A percentile compares a stretch with the other conserved stretches of the same genome.
Conservation (phyloP, 2,329 filamentous ascomycete species). For the Cercospora sp. region DNA sequence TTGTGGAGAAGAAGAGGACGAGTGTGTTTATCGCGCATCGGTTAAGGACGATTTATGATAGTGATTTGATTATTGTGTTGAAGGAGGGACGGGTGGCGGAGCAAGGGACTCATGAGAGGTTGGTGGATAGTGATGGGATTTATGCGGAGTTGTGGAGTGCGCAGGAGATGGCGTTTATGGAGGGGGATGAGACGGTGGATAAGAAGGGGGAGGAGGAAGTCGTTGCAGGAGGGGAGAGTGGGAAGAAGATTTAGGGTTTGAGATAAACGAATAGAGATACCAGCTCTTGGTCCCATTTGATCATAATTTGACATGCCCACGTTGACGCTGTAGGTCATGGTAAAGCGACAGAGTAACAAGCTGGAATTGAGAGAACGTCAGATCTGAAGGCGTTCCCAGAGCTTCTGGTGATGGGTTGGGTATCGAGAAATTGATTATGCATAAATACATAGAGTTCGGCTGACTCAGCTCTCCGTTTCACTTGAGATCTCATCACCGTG, state of each 20-base stretch:
- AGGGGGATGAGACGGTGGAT: constrained; percentile 29
- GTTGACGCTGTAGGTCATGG: too few relatives aligned
- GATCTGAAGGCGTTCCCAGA: neutral
- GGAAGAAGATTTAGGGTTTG: constrained; percentile 19
- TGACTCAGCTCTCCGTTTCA: neutral
- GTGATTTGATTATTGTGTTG: constrained; percentile 86
- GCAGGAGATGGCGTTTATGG: constrained; percentile 43
- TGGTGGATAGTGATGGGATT: constrained; percentile 75
- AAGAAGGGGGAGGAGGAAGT: neutral
- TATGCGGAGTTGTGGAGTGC: constrained; percentile 87
- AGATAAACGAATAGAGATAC: neutral
- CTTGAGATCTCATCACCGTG: neutral
- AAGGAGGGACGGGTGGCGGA: constrained; percentile 83
- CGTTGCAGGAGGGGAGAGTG: constrained; percentile 14
- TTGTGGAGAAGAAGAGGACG: constrained; percentile 83
- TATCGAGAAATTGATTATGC: neutral
- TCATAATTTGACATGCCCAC: too few relatives aligned
- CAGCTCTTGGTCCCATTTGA: neutral
- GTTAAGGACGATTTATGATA: constrained; percentile 88
- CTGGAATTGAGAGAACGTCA: neutral
- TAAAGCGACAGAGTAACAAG: neutral
- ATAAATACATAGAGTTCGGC: neutral
- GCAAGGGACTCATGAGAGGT: constrained; percentile 78
- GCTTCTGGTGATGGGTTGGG: too few relatives aligned
- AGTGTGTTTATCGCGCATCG: constrained; percentile 95